Evolutionary conservation across 78 protist species (phyloP).

Genomic region (Chrysochromulina parva): DNA sequence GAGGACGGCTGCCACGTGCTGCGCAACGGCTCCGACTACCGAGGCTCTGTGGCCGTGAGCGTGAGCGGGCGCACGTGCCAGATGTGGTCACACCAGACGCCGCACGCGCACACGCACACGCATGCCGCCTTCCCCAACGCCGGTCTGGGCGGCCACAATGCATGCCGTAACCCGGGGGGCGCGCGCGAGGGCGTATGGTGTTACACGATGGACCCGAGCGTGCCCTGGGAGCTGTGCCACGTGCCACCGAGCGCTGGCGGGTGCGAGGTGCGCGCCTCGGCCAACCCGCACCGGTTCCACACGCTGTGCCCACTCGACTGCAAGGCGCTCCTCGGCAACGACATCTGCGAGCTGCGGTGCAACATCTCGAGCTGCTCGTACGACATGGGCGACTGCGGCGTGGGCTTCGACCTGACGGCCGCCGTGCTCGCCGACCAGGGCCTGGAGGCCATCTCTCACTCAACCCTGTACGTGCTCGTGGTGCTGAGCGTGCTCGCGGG

Average conservation of each 20-base stretch:
- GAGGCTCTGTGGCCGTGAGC: neutral
- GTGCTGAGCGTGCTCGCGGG: neutral
- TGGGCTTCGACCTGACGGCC: neutral
- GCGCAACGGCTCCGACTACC: neutral
- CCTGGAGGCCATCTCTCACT: neutral
- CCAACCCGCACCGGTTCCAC: neutral
- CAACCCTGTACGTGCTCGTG: neutral
- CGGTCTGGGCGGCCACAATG: slow-evolving; percentile 34
- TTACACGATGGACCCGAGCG: neutral
- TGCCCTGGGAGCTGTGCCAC: slow-evolving; percentile 19
- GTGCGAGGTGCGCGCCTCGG: neutral
- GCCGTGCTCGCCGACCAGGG: neutral
- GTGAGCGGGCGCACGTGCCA: slow-evolving; percentile 4
- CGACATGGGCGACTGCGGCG: slow-evolving; percentile 5
- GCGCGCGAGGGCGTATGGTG: neutral
- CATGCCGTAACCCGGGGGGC: slow-evolving; percentile 16
- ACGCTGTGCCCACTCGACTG: slow-evolving; percentile 1
- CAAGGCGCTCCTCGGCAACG: neutral
- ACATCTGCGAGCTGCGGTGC: neutral
- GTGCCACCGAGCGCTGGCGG: neutral
- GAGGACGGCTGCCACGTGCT: neutral
- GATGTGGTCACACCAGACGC: neutral
- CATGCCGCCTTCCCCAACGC: neutral
- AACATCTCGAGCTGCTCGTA: slow-evolving; percentile 10
- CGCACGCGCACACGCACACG: neutral